Evolutionary conservation across 1,139 yeast genomes (phyloP).

Genomic region (Zygotorulaspora mrakii): DNA sequence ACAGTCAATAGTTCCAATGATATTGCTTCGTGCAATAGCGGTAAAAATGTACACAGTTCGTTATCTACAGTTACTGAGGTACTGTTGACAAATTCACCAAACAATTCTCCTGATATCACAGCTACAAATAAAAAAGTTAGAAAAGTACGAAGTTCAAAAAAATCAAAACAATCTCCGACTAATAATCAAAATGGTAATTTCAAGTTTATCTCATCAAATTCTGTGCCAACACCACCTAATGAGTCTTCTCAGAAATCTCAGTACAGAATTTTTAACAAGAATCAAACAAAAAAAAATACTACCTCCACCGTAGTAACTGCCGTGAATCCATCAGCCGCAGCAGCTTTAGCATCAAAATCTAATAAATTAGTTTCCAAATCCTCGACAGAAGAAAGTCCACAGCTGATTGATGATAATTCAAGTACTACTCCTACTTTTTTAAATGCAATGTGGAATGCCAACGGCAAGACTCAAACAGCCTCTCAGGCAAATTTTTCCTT

Average conservation of each 20-base stretch:
- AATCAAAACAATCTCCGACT: slow-evolving; percentile 17
- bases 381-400: slow-evolving; percentile 11
- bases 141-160: slow-evolving; percentile 20
- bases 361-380: slow-evolving; percentile 6
- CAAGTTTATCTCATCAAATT: slow-evolving; percentile 9
- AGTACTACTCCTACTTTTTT: slow-evolving; percentile 11
- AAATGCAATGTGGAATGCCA: slow-evolving; percentile 10
- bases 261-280: slow-evolving; percentile 4
- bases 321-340: neutral
- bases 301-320: too few relatives aligned
- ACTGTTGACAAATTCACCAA: slow-evolving; percentile 10
- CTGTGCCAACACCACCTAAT: slow-evolving; percentile 13
- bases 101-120: slow-evolving; percentile 6
- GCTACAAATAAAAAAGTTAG: slow-evolving; percentile 9
- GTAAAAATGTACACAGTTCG: slow-evolving; percentile 18
- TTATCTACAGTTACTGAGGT: slow-evolving; percentile 22
- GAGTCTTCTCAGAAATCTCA: slow-evolving; percentile 10
- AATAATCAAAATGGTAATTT: slow-evolving; percentile 11
- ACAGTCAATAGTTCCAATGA: slow-evolving; percentile 24
- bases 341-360: neutral
- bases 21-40: slow-evolving; percentile 25
- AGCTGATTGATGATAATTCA: slow-evolving; percentile 9
- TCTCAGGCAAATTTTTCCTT: slow-evolving; percentile 10
- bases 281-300: slow-evolving; percentile 5
- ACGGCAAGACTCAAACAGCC: slow-evolving; percentile 8